Evolutionary conservation across 176 grass and related monocot species (phyloP).

Genomic region (Leersia perrieri): DNA sequence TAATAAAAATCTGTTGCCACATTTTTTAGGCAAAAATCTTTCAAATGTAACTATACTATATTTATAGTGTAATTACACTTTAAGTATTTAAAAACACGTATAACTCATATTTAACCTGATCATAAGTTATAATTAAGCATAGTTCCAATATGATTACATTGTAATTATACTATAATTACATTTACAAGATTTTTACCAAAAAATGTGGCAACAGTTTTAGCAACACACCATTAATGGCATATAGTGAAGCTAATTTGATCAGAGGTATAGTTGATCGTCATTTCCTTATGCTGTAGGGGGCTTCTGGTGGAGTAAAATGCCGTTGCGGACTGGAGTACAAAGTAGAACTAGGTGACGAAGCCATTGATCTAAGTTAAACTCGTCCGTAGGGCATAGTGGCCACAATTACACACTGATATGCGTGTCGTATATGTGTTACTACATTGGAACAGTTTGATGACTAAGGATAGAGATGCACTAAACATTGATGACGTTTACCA

Average conservation of each 20-base stretch:
- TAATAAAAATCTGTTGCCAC: too few relatives aligned
- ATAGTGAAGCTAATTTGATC: background rate
- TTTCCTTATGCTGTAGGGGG: constrained; percentile 38
- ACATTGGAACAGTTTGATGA: background rate
- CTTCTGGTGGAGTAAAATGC: constrained; percentile 59
- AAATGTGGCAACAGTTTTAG: too few relatives aligned
- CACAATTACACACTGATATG: background rate
- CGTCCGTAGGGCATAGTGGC: background rate
- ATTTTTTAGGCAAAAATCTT: too few relatives aligned
- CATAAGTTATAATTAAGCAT: too few relatives aligned
- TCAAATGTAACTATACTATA: too few relatives aligned
- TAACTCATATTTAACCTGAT: too few relatives aligned
- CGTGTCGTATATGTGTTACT: background rate
- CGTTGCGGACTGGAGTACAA: constrained; percentile 67
- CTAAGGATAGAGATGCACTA: background rate
- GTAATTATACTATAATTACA: too few relatives aligned
- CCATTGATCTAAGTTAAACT: constrained; percentile 38
- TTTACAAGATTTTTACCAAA: too few relatives aligned
- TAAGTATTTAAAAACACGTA: too few relatives aligned
- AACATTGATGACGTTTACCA: background rate
- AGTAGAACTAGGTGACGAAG: constrained; percentile 44
- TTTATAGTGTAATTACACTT: too few relatives aligned
- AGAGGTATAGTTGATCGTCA: background rate
- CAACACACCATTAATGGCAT: background rate
- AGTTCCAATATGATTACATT: too few relatives aligned